Conservation (phyloP, 257 asterid species). For the Nicotiana undulata region DNA sequence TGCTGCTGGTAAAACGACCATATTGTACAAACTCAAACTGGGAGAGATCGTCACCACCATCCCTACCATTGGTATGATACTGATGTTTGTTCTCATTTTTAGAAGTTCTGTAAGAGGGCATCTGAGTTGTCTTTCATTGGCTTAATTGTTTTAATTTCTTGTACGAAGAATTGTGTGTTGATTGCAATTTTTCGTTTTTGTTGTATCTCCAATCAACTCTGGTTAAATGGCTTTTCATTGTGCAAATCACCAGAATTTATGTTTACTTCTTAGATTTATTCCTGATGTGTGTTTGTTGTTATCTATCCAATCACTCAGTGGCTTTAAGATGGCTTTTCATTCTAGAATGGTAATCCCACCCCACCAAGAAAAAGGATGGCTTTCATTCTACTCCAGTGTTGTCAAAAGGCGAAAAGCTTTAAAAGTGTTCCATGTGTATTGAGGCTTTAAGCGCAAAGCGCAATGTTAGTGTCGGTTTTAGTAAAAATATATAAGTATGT, state of each 20-base stretch:
- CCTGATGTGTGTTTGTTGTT: neutral
- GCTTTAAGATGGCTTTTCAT: neutral
- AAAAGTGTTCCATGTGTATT: too few relatives aligned
- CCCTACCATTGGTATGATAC: constrained; percentile 8
- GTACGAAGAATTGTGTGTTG: neutral
- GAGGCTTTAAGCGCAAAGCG: too few relatives aligned
- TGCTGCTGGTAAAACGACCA: constrained; percentile 7
- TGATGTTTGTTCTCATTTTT: neutral
- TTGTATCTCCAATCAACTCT: neutral
- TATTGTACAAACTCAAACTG: constrained; percentile 1
- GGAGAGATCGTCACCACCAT: constrained; percentile 6
- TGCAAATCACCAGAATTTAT: neutral
- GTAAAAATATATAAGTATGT: too few relatives aligned
- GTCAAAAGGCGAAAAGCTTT: too few relatives aligned
- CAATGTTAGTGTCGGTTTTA: too few relatives aligned
- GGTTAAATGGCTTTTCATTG: neutral
- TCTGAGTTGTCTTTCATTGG: neutral
- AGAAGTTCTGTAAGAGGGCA: neutral
- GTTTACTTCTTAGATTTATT: neutral
- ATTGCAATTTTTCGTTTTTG: neutral
- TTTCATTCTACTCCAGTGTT: neutral
- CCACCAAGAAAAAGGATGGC: neutral
- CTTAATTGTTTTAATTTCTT: neutral
- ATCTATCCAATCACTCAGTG: neutral
- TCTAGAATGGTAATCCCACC: neutral